A percentile compares a stretch with the other conserved stretches of the same genome.
Conservation (phyloP, 257 asterid genomes). For the Ligustrum vulgare region DNA sequence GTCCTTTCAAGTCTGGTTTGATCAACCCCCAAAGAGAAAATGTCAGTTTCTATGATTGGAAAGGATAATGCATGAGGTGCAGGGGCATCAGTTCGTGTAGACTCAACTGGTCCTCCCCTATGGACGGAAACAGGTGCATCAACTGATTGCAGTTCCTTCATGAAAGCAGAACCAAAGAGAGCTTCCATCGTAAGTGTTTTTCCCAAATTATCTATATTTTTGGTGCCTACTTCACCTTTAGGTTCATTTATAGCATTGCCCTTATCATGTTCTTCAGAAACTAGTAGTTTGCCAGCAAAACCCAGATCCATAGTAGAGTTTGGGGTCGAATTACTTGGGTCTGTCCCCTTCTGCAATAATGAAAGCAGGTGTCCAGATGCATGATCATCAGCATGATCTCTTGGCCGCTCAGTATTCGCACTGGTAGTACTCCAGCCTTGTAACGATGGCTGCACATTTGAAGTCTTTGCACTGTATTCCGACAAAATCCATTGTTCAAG, state of each 20-base stretch:
- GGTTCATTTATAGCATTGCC: constrained; percentile 31
- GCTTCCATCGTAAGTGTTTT: constrained; percentile 67
- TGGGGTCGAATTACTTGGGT: constrained; percentile 22
- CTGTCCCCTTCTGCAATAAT: constrained; percentile 63
- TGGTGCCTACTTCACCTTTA: constrained; percentile 43
- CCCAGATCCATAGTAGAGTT: constrained; percentile 27
- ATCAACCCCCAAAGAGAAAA: constrained; percentile 34
- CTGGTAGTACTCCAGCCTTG: constrained; percentile 33
- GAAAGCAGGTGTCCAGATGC: constrained; percentile 84
- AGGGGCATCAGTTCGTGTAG: constrained; percentile 38
- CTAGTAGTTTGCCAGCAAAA: constrained; percentile 31
- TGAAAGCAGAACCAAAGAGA: constrained; percentile 87
- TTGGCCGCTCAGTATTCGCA: constrained; percentile 38
- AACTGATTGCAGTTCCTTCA: constrained; percentile 76
- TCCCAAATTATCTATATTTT: constrained; percentile 31
- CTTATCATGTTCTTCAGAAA: constrained; percentile 34
- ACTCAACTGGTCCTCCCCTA: constrained; percentile 45
- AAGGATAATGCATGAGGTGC: constrained; percentile 42
- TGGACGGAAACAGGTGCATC: constrained; percentile 84
- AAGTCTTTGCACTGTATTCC: constrained; percentile 48
- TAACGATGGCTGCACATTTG: constrained; percentile 31
- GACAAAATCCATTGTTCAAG: constrained; percentile 85
- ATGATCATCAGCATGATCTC: constrained; percentile 39
- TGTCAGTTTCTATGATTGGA: constrained; percentile 35
- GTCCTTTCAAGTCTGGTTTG: constrained; percentile 33